phyloP scores from a whole-genome alignment of 83 land plant genomes.

The Thuja plicata region DNA sequence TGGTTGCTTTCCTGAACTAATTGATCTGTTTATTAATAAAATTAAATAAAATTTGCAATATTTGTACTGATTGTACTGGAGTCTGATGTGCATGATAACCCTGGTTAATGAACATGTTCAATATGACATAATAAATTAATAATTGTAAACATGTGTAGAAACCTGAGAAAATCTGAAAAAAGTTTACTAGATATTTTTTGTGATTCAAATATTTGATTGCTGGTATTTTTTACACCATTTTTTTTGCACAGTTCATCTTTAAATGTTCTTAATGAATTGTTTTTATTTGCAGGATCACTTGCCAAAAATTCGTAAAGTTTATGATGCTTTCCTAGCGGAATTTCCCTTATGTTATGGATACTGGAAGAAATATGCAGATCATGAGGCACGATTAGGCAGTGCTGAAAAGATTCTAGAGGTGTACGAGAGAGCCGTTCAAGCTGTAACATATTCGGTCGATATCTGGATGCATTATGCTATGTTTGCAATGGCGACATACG shows the following conservation, averaged over 20 bases:
- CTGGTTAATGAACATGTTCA: not conserved
- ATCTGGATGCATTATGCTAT: slow-evolving; percentile 91
- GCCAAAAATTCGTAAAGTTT: slow-evolving; percentile 64
- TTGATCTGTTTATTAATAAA: not conserved
- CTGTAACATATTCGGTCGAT: slow-evolving; percentile 93
- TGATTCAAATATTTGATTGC: not conserved
- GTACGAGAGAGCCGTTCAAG: slow-evolving; percentile 89
- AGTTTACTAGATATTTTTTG: not conserved
- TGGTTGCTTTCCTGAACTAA: not conserved
- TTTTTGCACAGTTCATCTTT: slow-evolving; percentile 4
- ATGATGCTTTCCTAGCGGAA: slow-evolving; percentile 92
- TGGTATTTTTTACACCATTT: not conserved
- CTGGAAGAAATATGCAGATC: slow-evolving; percentile 99
- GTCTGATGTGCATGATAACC: not conserved
- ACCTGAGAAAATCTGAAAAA: not conserved
- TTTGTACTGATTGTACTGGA: not conserved
- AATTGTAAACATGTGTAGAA: not conserved
- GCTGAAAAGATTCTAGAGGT: slow-evolving; percentile 87
- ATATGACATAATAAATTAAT: not conserved
- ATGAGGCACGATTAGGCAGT: slow-evolving; percentile 69
- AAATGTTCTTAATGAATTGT: not conserved
- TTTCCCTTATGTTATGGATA: slow-evolving; percentile 97
- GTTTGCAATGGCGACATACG: slow-evolving; percentile 75
- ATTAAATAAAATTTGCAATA: not conserved
- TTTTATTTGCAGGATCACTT: slow-evolving; percentile 58